Evolutionary conservation across 371 early-diverging fungal genomes (phyloP).

Genomic region (Mucor lusitanicus): DNA sequence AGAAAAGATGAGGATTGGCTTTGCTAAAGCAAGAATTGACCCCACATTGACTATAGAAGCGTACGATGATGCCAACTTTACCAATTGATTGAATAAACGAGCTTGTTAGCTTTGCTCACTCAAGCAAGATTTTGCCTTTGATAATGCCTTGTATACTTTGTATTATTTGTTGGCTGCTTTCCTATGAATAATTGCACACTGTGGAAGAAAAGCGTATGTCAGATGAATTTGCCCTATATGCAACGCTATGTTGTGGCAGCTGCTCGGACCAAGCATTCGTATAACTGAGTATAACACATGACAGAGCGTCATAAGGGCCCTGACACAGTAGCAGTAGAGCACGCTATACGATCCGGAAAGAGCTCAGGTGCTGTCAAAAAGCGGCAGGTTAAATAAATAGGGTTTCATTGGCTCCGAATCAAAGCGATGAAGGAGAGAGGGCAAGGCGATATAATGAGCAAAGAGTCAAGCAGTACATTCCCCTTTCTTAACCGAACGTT

Average conservation of each 20-base stretch:
- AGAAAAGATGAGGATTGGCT: conserved; percentile 14
- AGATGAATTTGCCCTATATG: too few species aligned
- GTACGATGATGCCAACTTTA: neutral
- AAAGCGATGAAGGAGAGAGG: neutral
- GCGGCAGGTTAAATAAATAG: neutral
- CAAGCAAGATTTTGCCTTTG: too few species aligned
- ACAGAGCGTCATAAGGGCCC: neutral
- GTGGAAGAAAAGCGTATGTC: too few species aligned
- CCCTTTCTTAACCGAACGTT: conserved; percentile 27
- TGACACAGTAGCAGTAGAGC: neutral
- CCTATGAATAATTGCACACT: too few species aligned
- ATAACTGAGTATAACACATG: neutral
- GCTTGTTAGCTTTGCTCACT: too few species aligned
- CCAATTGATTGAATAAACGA: neutral
- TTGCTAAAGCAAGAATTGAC: conserved; percentile 19
- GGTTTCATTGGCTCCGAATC: neutral
- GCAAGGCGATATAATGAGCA: neutral
- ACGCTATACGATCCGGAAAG: neutral
- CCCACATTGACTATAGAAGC: conserved; percentile 2
- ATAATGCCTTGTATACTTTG: too few species aligned
- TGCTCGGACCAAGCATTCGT: too few species aligned
- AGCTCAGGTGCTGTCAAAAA: neutral
- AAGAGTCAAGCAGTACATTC: conserved; percentile 5
- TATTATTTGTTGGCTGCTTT: too few species aligned
- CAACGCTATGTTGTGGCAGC: too few species aligned